Base-by-base conservation (phyloP, 208 protist species). In the Crithidia thermophila region DNA sequence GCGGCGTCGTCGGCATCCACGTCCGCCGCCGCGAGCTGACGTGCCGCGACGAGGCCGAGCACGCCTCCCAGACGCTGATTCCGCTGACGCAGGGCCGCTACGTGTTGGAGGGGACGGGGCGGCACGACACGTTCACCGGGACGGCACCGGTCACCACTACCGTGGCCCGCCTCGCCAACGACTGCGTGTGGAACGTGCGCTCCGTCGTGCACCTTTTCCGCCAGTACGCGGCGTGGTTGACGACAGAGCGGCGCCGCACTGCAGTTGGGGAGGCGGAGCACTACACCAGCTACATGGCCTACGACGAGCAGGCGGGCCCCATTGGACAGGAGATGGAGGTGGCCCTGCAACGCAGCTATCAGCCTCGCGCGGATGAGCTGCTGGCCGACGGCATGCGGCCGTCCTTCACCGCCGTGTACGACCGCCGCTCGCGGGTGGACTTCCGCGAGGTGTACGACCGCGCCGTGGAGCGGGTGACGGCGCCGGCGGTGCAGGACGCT, bases 21-120 rank as follows among this genome's bases (percentile, higher is more conserved):
- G 66, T 72, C 0, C 57, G 36, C 14, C 56, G 57, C 21, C 56
- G 57, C 45, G 57, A 72, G 56, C 20, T 10, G 25, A 72, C 66
- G 13, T 72, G 66, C 36, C 66, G 30, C 27, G 20, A n/a, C 3
- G 66, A 64, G 25, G 66, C 37, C 9, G 66, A 56, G 37, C 13
- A 72, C 47, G 23, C 37, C 34, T 59, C 27, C 23, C n/a, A 27
- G 21, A 65, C 55, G n/a, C 39, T 55, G 10, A 14, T 58, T 20
- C 2, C 55, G 14, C 40, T 72, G 9, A 39, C 66, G 1, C 4
- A 49, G 21, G 66, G 20, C 2, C 45, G 28, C 20, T 72, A 72
- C 30, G 46, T 34, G n/a, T 36, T 72, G 11, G 37, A 72, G 18
- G 57, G 66, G 13, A 57, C 55, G 1, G 36, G 33, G 8, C 10